These are phyloP conservation scores for Parmelia sp. DNA, from an alignment of 495 filamentous ascomycete species.

Conservation along the genomic window DNA sequence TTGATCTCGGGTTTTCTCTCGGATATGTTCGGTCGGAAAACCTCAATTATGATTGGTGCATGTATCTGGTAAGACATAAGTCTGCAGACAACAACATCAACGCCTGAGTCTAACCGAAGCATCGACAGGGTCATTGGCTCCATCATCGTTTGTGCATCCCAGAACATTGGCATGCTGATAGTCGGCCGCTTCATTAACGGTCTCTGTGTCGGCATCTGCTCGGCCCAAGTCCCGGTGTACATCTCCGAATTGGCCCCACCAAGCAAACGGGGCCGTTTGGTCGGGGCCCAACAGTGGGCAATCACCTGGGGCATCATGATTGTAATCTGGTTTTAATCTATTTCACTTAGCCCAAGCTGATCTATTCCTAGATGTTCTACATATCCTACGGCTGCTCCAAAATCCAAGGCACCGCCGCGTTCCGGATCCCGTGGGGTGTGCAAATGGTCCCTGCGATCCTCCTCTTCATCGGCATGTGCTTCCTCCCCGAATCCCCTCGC, in stretches of 20 bases:
- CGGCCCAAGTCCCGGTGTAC: conserved; percentile 71
- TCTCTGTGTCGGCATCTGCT: conserved; percentile 68
- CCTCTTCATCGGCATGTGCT: conserved; percentile 60
- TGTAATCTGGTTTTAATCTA: no score
- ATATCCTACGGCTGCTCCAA: conserved; percentile 72
- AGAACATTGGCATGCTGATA: conserved; percentile 62
- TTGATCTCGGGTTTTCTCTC: conserved; percentile 59
- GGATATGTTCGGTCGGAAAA: conserved; percentile 61
- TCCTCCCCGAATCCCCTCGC: conserved; percentile 65
- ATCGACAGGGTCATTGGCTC: conserved; percentile 53
- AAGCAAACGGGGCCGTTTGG: conserved; percentile 70
- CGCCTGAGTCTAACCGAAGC: background rate
- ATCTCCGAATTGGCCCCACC: conserved; percentile 73
- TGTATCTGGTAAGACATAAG: background rate
- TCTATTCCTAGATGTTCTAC: no score
- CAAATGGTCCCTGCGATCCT: conserved; percentile 66
- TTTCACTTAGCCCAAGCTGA: no score
- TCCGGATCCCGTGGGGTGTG: conserved; percentile 68
- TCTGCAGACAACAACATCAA: background rate
- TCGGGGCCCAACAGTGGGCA: conserved; percentile 68
- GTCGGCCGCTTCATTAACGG: conserved; percentile 66
- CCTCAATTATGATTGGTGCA: conserved; percentile 58
- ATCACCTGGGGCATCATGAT: conserved; percentile 68
- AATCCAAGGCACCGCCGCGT: conserved; percentile 54
- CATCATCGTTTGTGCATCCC: conserved; percentile 61